Conservation (phyloP, 352 stramenopile species). For the Phytophthora citrophthora region DNA sequence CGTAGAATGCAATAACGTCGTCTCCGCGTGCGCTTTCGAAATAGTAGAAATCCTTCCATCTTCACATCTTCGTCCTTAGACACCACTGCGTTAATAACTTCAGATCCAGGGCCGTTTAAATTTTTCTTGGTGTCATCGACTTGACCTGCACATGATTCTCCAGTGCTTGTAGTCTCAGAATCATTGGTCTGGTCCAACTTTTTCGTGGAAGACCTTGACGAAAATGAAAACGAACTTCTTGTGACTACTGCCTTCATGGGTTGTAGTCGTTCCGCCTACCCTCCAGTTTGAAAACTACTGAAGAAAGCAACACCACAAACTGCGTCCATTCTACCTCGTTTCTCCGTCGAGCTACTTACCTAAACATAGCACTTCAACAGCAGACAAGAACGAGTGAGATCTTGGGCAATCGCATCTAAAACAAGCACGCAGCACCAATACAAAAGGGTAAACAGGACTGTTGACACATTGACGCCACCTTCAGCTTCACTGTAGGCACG, state of each 20-base stretch:
- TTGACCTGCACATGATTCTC: constrained; percentile 4
- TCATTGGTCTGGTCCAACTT: constrained; percentile 12
- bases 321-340: background rate
- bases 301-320: too few relatives aligned
- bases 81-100: constrained; percentile 4
- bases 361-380: constrained; percentile 31
- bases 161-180: background rate
- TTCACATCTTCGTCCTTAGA: constrained; percentile 8
- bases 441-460: constrained; percentile 20
- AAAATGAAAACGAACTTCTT: constrained; percentile 31
- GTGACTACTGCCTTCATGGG: constrained; percentile 15
- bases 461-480: constrained; percentile 27
- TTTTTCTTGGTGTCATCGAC: constrained; percentile 3
- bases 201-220: constrained; percentile 22
- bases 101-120: background rate
- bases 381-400: constrained; percentile 15
- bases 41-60: constrained; percentile 71
- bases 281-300: too few relatives aligned
- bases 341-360: constrained; percentile 5
- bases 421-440: constrained; percentile 14
- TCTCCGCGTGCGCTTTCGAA: constrained; percentile 62
- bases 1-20: constrained; percentile 76
- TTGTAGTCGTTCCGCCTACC: background rate
- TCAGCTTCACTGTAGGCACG: background rate
- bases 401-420: constrained; percentile 6